A percentile compares a stretch with the other conserved stretches of the same genome.
Conservation (phyloP, 192 early-diverging fungal genomes). For the Backusella sp. region DNA sequence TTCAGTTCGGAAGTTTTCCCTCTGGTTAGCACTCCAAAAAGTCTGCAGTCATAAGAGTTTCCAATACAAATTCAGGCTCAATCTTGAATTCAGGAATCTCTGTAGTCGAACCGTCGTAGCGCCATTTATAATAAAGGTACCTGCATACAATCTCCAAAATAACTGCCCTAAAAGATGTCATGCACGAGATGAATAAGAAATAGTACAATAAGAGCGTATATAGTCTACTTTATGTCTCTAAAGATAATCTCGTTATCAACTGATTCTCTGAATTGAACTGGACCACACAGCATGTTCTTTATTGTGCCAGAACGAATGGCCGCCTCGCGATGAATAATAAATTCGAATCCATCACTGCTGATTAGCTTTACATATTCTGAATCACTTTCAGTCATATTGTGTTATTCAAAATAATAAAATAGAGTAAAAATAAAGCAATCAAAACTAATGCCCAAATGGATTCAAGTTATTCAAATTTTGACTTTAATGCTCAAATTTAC, state of each 20-base stretch:
- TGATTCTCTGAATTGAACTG: conserved; percentile 91
- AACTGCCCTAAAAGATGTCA: conserved; percentile 59
- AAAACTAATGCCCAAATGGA: too few species aligned
- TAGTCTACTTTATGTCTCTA: conserved; percentile 83
- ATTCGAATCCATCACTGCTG: conserved; percentile 88
- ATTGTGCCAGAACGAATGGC: conserved; percentile 93
- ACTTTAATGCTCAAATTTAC: too few species aligned
- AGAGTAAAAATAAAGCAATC: background rate
- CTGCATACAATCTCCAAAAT: conserved; percentile 93
- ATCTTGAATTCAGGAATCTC: conserved; percentile 92
- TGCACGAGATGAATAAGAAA: background rate
- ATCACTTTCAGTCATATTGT: conserved; percentile 10
- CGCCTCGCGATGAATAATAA: conserved; percentile 82
- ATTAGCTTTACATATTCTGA: conserved; percentile 73
- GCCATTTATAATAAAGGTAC: conserved; percentile 90
- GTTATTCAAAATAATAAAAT: background rate
- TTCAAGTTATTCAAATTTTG: too few species aligned
- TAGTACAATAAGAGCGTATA: background rate
- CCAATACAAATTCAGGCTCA: conserved; percentile 86
- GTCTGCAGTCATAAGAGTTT: conserved; percentile 94
- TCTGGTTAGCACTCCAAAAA: conserved; percentile 82
- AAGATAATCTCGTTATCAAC: conserved; percentile 85
- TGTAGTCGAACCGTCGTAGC: conserved; percentile 51
- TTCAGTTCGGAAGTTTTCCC: background rate
- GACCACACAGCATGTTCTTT: conserved; percentile 89